Evolutionary conservation across 306 rosid species (phyloP), one percentile per base, ranked within the genome.

Genomic region (Quercus glauca): DNA sequence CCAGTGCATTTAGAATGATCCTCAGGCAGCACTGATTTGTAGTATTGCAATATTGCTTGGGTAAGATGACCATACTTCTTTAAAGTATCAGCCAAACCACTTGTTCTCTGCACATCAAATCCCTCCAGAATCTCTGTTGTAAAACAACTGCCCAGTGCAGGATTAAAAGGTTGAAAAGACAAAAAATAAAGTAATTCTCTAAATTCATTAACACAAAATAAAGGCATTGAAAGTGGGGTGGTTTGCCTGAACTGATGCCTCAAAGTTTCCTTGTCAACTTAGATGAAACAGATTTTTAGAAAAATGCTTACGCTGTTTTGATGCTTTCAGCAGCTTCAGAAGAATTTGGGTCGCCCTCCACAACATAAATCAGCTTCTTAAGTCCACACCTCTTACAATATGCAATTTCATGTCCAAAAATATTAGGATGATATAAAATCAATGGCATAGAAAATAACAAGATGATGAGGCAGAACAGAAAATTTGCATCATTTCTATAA

Each of bases 51-150:
- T 78, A 95, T 90, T 86, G 98, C 91, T 79, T 76, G 91, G 72
- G 99, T 92, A 79, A 95, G 95, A 84, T 88, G 77, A 76, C 95
- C 97, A 77, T 94, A 94, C 89, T 91, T 94, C 91, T 88, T 92
- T 53, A 94, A 87, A 29, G 99, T 92, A 76, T 91, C 99, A 58
- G 90, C 88, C 88, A 94, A 84, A 21, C 97, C 94, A 80, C 79
- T 83, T 17, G 97, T 94, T 89, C 99, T 84, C 85, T 91, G 99
- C 80, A 94, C 92, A 82, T 94, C 94, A 90, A 94, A 94, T 63
- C 95, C 99, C 86, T 94, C 99, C 84, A 92, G 81, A 86, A 94
- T 86, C 87, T 94, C 99, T 53, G 99, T 90, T 11, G 99, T 94
- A 78, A 91, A 92, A 83, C 99, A 92, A 78, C 99, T 94, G 95